Evolutionary conservation across 148 eudicot species (phyloP), one percentile per base, ranked within the genome.

Genomic region (Cornus suecica): DNA sequence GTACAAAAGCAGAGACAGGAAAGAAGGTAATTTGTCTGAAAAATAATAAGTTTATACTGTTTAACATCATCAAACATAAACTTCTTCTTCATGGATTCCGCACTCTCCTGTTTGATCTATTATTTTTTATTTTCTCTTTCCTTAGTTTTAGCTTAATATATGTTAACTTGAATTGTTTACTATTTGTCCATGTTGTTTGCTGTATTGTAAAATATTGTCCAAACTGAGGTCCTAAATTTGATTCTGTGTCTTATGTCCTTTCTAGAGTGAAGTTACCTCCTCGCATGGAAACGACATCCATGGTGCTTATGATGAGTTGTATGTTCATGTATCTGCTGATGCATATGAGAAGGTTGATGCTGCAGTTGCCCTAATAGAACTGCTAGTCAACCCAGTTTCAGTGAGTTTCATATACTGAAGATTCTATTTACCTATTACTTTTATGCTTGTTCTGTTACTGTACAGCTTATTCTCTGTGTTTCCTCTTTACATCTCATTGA

Each of bases 261-360:
- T 76, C 66, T 75, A 90, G 89, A 87, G 86, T 76, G 90, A 88
- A 82, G 66, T 90, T 65, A 81, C 84, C 70, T 78, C 88, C 58
- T 76, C 80, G 60, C 88, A 86, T 68, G 88, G 83, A 29, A 88
- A 54, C 66, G 93, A 88, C 65, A 68, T 76, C 69, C 73, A 83
- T 71, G 80, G 78, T 82, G 79, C 71, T 52, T 92, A 80, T 67
- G 82, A 83, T 56, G 90, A 92, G 81, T 62, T 90, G 74, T 79
- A 84, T 79, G 89, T 89, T 77, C 87, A 65, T 54, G 85, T 92
- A 69, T 78, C 85, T 70, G 93, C 93, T 26, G 93, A 92, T 77
- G 84, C 92, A 26, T 90, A 85, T 79, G 93, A 88, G 74, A 92
- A 90, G 81, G 87, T 90, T 77, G 97, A 92, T 85, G 87, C 92